phyloP scores from a whole-genome alignment of 2,329 filamentous ascomycete species.

The Scolecobasidium constrictum region DNA sequence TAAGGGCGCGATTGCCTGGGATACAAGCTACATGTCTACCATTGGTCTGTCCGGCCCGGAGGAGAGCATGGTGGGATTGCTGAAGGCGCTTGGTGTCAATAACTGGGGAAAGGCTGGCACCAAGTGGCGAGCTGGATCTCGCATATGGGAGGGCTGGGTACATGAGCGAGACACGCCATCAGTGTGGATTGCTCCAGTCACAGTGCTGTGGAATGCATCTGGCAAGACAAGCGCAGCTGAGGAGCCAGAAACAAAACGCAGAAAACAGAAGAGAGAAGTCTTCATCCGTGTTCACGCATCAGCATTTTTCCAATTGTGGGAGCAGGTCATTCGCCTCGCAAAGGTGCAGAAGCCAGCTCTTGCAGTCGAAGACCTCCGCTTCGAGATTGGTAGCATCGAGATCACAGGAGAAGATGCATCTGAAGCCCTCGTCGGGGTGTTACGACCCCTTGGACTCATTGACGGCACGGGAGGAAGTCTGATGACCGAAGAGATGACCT shows the following conservation, averaged over 20 bases:
- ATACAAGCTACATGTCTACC: constrained; percentile 88
- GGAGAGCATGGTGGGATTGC: constrained; percentile 51
- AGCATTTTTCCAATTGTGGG: constrained; percentile 60
- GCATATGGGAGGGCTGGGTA: constrained; percentile 47
- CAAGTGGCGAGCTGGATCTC: constrained; percentile 59
- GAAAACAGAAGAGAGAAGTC: constrained; percentile 38
- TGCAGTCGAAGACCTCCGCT: constrained; percentile 57
- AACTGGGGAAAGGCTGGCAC: constrained; percentile 53
- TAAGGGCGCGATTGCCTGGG: constrained; percentile 76
- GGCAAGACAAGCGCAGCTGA: constrained; percentile 14
- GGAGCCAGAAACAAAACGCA: constrained; percentile 15
- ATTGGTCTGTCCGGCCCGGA: constrained; percentile 63
- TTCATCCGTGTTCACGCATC: constrained; percentile 76
- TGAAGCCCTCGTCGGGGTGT: constrained; percentile 47
- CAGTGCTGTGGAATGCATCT: constrained; percentile 60
- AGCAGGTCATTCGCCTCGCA: constrained; percentile 45
- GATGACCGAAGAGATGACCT: constrained; percentile 20
- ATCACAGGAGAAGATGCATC: constrained; percentile 65
- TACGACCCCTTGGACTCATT: not conserved
- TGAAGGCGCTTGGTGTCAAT: constrained; percentile 55
- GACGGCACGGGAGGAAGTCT: not conserved
- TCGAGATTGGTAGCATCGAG: constrained; percentile 63
- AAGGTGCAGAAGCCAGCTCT: constrained; percentile 52
- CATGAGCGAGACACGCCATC: constrained; percentile 44
- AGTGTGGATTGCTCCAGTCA: constrained; percentile 57